Evolutionary conservation across 2,329 filamentous ascomycete genomes (phyloP), one percentile per base, ranked within the genome.

Genomic region (Sclerotinia sclerotiorum): DNA sequence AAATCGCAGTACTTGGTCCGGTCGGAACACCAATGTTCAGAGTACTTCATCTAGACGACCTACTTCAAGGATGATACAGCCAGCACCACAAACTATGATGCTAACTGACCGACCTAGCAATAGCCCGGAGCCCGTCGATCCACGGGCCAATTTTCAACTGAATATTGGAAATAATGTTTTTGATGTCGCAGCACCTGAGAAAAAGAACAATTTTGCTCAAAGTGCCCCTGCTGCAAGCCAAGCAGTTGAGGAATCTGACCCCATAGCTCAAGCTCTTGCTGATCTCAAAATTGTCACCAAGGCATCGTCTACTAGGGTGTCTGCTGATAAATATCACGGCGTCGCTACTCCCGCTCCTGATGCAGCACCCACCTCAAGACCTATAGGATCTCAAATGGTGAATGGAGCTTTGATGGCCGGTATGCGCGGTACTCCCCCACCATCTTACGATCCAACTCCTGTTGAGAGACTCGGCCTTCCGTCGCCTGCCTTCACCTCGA

Each of bases 131-230:
- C 91, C 91, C 1, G 94, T 95, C 49, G 95, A 97, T 76, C 94
- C 94, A 68, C 90, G 95, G 71, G 93, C 94, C 51, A 97, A 91
- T 78, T 89, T 98, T 74, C 94, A 97, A 70, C 84, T 99, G 39
- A 97, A 97, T 75, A 87, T 99, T 67, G 95, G 95, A 10, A 93
- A 96, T 75, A 99, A 99, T 75, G 93, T 99, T 15, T 97, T 99
- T 75, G 89, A 97, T 68, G 94, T 99, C 13, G 90, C 91, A 17
- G 90, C 90, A 11, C 90, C 92, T 0, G 91, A 94, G 69, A 85
- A 84, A 72, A 84, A 84, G 71, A 83, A 79, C 55, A 82, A 83
- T 54, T 76, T 76, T 6, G 72, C 76, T 71, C 75, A 74, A 68
- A 79, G 68, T 69, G 79, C n/a, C 13, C 52, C 77, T 44, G 27